Evolutionary conservation across 2,329 filamentous ascomycete species (phyloP).

Genomic region (Emmonsiellopsis sp.): DNA sequence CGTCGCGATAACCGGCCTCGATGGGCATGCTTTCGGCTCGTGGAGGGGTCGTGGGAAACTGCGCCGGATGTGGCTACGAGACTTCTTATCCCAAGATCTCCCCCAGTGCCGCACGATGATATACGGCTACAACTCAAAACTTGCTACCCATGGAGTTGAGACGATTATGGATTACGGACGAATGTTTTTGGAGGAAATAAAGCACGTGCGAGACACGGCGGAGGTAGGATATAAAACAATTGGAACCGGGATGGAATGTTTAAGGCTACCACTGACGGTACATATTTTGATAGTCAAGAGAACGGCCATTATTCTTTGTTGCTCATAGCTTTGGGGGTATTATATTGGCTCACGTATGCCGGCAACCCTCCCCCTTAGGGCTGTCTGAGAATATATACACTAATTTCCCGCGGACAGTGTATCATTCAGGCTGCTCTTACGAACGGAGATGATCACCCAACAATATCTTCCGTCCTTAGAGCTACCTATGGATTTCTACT

Average conservation of each 20-base stretch:
- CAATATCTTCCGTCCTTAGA: background rate
- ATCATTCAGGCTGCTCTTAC: background rate
- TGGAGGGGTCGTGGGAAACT: background rate
- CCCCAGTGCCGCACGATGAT: background rate
- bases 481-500: background rate
- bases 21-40: background rate
- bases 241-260: background rate
- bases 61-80: background rate
- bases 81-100: background rate
- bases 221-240: background rate
- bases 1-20: background rate
- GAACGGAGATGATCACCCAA: background rate
- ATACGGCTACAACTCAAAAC: background rate
- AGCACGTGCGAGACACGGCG: background rate
- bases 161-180: background rate
- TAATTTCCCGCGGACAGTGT: background rate
- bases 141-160: background rate
- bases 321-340: slow-evolving; percentile 12
- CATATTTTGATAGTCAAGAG: background rate
- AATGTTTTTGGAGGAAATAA: background rate
- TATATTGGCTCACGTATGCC: slow-evolving; percentile 3
- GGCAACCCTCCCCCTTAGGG: background rate
- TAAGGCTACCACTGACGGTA: background rate
- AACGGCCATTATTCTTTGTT: slow-evolving; percentile 7
- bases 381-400: background rate